Percentiles rank a stretch among this genome's conserved stretches.
phyloP scores from a whole-genome alignment of 148 eudicot genomes.

The Amaranthus cruentus region DNA sequence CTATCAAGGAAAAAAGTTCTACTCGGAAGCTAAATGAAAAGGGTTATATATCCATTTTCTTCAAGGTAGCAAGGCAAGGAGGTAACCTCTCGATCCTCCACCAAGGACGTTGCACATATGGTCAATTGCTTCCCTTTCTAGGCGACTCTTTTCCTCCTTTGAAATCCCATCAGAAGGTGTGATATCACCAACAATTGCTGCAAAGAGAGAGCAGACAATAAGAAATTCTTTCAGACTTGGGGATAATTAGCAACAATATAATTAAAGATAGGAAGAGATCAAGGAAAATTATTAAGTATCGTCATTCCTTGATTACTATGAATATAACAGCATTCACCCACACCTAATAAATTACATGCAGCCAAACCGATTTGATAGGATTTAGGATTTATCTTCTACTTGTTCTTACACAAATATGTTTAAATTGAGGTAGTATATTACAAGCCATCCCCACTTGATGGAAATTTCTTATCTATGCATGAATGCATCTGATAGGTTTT shows the following conservation, averaged over 20 bases:
- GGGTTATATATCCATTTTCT: background rate
- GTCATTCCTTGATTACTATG: too few relatives aligned
- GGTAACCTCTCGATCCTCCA: slow-evolving; percentile 74
- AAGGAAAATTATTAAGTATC: background rate
- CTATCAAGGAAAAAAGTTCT: background rate
- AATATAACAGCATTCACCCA: too few relatives aligned
- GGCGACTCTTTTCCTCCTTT: slow-evolving; percentile 74
- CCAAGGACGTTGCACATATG: slow-evolving; percentile 87
- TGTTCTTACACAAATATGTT: too few relatives aligned
- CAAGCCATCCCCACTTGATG: too few relatives aligned
- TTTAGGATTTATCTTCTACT: too few relatives aligned
- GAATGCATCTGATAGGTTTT: too few relatives aligned
- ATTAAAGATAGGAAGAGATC: background rate
- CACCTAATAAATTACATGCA: too few relatives aligned
- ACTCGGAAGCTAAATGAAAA: background rate
- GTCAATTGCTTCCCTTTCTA: slow-evolving; percentile 80
- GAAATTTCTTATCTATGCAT: too few relatives aligned
- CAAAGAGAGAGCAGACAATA: background rate
- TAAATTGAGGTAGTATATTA: too few relatives aligned
- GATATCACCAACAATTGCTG: slow-evolving; percentile 98
- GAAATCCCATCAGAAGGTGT: slow-evolving; percentile 89
- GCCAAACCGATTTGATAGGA: too few relatives aligned
- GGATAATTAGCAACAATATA: background rate
- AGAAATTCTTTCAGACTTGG: background rate
- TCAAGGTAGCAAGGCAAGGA: slow-evolving; percentile 6